These are phyloP conservation scores for Amphichorda felina DNA, from an alignment of 2,329 filamentous ascomycete species.

Conservation along the genomic window DNA sequence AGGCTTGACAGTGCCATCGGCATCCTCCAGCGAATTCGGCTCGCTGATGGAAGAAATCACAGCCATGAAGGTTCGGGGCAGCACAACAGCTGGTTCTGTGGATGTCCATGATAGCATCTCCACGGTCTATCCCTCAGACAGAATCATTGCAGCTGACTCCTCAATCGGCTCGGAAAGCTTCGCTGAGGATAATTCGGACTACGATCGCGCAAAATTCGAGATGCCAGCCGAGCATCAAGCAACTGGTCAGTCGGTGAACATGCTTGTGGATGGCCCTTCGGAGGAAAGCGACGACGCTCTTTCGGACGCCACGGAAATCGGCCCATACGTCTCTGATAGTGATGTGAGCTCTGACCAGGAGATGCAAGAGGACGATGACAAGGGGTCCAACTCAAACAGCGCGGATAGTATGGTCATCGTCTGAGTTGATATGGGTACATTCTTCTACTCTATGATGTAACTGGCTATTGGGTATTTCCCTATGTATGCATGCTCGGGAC, in stretches of 20 bases:
- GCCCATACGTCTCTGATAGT: not conserved
- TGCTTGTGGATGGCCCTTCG: not conserved
- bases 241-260: constrained; percentile 1
- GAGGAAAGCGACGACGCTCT: constrained; percentile 1
- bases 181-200: constrained; percentile 16
- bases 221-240: constrained; percentile 17
- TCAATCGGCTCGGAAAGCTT: constrained; percentile 24
- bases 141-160: constrained; percentile 19
- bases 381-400: not conserved
- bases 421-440: not conserved
- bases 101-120: constrained; percentile 27
- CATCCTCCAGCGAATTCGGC: constrained; percentile 18
- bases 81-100: constrained; percentile 20
- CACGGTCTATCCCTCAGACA: constrained; percentile 17
- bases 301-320: constrained; percentile 1
- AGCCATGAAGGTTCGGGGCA: constrained; percentile 18
- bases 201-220: constrained; percentile 20
- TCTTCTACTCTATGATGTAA: not conserved
- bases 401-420: constrained; percentile 1
- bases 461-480: too few relatives aligned
- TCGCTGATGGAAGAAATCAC: constrained; percentile 23
- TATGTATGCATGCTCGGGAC: too few relatives aligned
- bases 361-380: not conserved
- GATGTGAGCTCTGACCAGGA: constrained; percentile 1
- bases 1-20: constrained; percentile 23